Base-by-base conservation (phyloP, 768 basidiomycete species). In the Suillus tomentosus region DNA sequence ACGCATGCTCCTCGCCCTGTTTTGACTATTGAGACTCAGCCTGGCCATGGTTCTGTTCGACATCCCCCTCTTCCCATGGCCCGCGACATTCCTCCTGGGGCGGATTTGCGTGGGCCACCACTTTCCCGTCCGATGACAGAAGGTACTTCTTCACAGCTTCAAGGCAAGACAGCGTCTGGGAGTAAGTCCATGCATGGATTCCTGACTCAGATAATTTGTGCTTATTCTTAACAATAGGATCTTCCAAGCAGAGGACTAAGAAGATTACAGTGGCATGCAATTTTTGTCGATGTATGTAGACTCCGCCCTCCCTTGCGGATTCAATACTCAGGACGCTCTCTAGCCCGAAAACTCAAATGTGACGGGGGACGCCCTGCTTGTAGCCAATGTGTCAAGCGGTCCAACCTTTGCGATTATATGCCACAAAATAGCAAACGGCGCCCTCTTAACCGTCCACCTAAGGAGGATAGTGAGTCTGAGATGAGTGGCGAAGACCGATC, bases 221-320 rank as follows among this genome's bases (percentile, higher is more conserved):
- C 67, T 64, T 68, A 64, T 62, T 66, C 42, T 56, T 15, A 65
- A 63, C 45, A 64, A 62, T 68, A 87, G 87, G 82, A 73, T 84
- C 86, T 40, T 81, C 81, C 66, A 88, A 89, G 68, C 85, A 85
- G 68, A 84, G 90, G 63, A 85, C 88, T 61, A 93, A 92, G 81
- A 93, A 94, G 77, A 94, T 94, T 61, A 92, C 89, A 24, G 91
- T 94, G 53, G 92, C 92, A 45, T 94, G 92, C 80, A 93, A 94
- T 76, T 94, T 94, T 75, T 94, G 92, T 79, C 89, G 92, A 66
- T 93, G 92, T 93, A 75, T 78, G 91, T 83, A 53, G 48, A 62
- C 61, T 63, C 61, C 55, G 43, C 62, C 66, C 66, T 70, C 24
- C 45, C 48, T 60, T 65, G 63, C 31, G 62, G 54, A 61, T 47